Evolutionary conservation across 306 rosid genomes (phyloP).

Genomic region (Coriaria nepalensis): DNA sequence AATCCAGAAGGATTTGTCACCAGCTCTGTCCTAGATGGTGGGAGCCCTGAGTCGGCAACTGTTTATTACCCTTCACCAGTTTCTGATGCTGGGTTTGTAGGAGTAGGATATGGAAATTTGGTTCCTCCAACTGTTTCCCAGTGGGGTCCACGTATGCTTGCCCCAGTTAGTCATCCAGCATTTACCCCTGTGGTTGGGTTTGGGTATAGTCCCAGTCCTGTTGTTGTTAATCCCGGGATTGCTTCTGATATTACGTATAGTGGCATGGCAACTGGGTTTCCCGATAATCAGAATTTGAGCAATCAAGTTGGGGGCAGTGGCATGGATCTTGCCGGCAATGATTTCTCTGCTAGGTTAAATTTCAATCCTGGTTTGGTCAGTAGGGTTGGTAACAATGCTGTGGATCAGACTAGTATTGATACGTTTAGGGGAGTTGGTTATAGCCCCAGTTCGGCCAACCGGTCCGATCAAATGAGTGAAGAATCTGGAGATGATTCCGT

Average conservation of each 20-base stretch:
- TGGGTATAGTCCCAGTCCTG: constrained; percentile 30
- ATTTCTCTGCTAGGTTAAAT: constrained; percentile 20
- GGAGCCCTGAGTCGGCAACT: constrained; percentile 27
- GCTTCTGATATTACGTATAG: constrained; percentile 32
- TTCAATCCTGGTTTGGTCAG: constrained; percentile 20
- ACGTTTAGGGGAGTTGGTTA: constrained; percentile 17
- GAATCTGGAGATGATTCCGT: constrained; percentile 56
- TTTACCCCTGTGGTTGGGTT: constrained; percentile 29
- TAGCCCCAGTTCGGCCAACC: constrained; percentile 19
- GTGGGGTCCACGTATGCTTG: constrained; percentile 43
- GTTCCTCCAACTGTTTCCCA: constrained; percentile 26
- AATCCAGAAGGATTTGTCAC: constrained; percentile 25
- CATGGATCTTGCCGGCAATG: constrained; percentile 32
- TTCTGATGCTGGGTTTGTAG: constrained; percentile 42
- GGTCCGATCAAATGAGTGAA: constrained; percentile 34
- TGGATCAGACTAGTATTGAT: constrained; percentile 30
- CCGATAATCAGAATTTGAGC: constrained; percentile 29
- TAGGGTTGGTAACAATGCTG: constrained; percentile 24
- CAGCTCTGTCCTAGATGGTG: constrained; percentile 23
- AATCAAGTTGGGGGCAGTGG: constrained; percentile 23
- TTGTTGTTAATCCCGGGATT: constrained; percentile 31
- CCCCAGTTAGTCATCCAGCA: constrained; percentile 26
- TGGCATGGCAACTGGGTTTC: constrained; percentile 16
- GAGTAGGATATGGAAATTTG: constrained; percentile 51
- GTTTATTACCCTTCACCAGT: constrained; percentile 23